phyloP scores from a whole-genome alignment of 257 asterid species.

The Hygrophila difformis region DNA sequence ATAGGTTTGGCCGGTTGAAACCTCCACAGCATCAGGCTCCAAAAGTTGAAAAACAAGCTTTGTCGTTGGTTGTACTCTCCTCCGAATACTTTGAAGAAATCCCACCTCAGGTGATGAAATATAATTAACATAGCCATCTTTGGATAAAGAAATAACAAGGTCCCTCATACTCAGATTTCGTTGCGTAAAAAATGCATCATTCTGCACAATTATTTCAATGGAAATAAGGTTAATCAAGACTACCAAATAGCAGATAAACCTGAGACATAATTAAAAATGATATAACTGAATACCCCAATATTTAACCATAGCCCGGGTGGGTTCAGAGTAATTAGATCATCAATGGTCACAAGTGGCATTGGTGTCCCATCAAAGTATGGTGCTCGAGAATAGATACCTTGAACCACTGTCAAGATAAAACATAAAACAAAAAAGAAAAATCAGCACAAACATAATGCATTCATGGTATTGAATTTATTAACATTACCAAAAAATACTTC shows the following conservation, averaged over 20 bases:
- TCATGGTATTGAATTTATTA: no score
- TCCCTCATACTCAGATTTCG: constrained; percentile 73
- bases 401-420: constrained; percentile 43
- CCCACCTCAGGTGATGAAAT: constrained; percentile 86
- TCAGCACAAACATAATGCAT: no score
- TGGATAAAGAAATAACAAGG: constrained; percentile 44
- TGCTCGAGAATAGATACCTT: constrained; percentile 47
- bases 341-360: constrained; percentile 40
- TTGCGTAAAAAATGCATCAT: constrained; percentile 59
- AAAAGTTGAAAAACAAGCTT: constrained; percentile 68
- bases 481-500: no score
- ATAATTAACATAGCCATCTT: constrained; percentile 34
- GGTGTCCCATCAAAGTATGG: constrained; percentile 31
- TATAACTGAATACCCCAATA: constrained; percentile 59
- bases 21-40: constrained; percentile 38
- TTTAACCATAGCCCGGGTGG: constrained; percentile 68
- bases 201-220: constrained; percentile 33
- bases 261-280: not conserved
- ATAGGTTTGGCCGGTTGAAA: constrained; percentile 67
- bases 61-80: constrained; percentile 35
- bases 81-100: constrained; percentile 48
- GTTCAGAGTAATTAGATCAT: constrained; percentile 23
- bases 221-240: constrained; percentile 12
- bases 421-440: no score
- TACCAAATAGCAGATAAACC: not conserved